Base-by-base conservation (phyloP, 495 filamentous ascomycete genomes). In the Xylaria scruposa region DNA sequence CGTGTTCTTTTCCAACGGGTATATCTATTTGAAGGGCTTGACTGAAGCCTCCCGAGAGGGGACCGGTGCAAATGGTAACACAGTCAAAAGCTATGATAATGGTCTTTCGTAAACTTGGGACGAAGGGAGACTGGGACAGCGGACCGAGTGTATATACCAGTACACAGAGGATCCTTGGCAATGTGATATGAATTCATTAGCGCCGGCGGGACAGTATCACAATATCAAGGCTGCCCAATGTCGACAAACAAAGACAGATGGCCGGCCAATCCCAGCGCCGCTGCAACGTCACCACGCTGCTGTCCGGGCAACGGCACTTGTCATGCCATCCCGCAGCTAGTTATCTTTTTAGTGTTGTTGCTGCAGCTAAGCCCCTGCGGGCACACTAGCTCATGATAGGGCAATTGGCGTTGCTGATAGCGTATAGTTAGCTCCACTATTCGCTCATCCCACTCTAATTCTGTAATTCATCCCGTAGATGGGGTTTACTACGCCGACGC, bases 181-280 rank as follows among this genome's bases (percentile, higher is more conserved):
- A 71, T 73, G 67, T 72, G 71, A 61, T 71, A 71, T 74, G 60
- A 63, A 13, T 59, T 67, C 21, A 21, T 66, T 71, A 59, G 49
- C 70, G 64, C 49, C 71, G 46, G 56, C 29, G 40, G 54, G 65
- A 64, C 42, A 17, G 12, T 59, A 31, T 59, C 56, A 70, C 40
- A 29, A 54, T 47, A 60, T 70, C 49, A 61, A 49, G 26, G 24
- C 46, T 66, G 70, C 62, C 72, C 67, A 68, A 53, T 71, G 68
- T 76, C 68, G 72, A 76, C 71, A 77, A 79, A 79, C 77, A 79
- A 78, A 73, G 64, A 38, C 67, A 31, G 42, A 58, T 15, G 17
- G 51, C 54, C 66, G 66, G 66, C 77, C 77, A 79, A 79, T 78
- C 76, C 63, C 42, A 66, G 74, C 70, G 47, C 31, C 42, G 70